These are phyloP conservation scores for Rhodotorula sp. DNA, from an alignment of 1,284 basidiomycete genomes.

Conservation along the genomic window DNA sequence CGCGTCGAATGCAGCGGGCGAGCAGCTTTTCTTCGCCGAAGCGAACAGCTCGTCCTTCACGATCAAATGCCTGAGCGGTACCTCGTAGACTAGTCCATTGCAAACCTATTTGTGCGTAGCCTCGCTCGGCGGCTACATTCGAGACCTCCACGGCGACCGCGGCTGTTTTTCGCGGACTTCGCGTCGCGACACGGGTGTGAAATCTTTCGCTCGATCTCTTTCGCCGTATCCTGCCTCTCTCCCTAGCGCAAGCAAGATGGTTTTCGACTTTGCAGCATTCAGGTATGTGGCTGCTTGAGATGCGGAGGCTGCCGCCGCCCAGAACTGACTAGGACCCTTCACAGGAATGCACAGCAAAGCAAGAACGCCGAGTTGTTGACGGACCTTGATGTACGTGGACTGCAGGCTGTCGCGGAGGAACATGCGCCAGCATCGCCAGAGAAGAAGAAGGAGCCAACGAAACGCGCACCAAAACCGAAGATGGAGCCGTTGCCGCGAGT, in stretches of 20 bases:
- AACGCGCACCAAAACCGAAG: not conserved
- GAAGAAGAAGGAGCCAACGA: not conserved
- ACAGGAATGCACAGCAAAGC: not conserved
- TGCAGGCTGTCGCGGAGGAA: not conserved
- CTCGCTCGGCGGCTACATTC: no score
- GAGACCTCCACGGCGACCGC: no score
- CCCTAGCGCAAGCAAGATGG: not conserved
- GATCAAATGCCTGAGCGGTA: slow-evolving; percentile 8
- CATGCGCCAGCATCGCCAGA: not conserved
- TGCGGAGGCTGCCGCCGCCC: not conserved
- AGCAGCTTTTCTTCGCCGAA: slow-evolving; percentile 37
- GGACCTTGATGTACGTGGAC: slow-evolving; percentile 1
- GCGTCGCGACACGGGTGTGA: not conserved
- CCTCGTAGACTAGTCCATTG: not conserved
- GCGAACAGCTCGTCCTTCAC: slow-evolving; percentile 14
- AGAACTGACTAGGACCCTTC: no score
- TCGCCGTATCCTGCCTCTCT: no score
- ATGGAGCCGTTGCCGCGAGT: not conserved
- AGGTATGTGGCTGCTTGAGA: not conserved
- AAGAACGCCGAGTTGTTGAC: slow-evolving; percentile 8
- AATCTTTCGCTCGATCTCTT: not conserved
- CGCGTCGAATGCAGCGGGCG: slow-evolving; percentile 27
- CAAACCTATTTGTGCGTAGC: no score
- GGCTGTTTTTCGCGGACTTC: not conserved
- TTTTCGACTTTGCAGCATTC: slow-evolving; percentile 22